Percentiles rank a stretch among this genome's conserved stretches.
phyloP scores from a whole-genome alignment of 257 asterid species.

The Solanum pennellii region DNA sequence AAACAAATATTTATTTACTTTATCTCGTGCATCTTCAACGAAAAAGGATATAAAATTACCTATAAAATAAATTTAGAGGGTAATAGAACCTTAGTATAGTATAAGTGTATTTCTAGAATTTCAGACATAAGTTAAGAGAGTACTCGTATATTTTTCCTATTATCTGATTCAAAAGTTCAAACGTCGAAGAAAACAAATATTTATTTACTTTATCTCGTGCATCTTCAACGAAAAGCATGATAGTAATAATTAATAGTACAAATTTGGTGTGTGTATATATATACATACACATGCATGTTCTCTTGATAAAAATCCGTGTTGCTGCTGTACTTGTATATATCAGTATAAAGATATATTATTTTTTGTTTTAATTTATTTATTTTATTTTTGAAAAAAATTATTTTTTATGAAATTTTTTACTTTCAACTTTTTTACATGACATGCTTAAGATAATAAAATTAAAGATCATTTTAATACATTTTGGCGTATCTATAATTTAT shows the following conservation, averaged over 20 bases:
- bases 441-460: too few relatives aligned
- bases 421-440: background rate
- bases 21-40: background rate
- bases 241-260: background rate
- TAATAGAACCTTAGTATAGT: too few relatives aligned
- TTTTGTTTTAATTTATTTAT: too few relatives aligned
- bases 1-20: background rate
- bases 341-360: too few relatives aligned
- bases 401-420: too few relatives aligned
- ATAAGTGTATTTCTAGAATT: too few relatives aligned
- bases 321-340: background rate
- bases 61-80: too few relatives aligned
- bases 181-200: background rate
- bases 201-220: background rate
- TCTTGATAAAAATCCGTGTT: background rate
- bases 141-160: too few relatives aligned
- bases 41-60: background rate
- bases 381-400: too few relatives aligned
- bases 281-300: background rate
- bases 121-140: fast-evolving
- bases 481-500: too few relatives aligned
- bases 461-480: too few relatives aligned
- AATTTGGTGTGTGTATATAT: background rate
- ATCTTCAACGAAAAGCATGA: background rate
- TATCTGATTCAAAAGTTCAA: too few relatives aligned